These are phyloP conservation scores for Serendipita vermifera DNA, from an alignment of 768 basidiomycete genomes.

Conservation along the genomic window DNA sequence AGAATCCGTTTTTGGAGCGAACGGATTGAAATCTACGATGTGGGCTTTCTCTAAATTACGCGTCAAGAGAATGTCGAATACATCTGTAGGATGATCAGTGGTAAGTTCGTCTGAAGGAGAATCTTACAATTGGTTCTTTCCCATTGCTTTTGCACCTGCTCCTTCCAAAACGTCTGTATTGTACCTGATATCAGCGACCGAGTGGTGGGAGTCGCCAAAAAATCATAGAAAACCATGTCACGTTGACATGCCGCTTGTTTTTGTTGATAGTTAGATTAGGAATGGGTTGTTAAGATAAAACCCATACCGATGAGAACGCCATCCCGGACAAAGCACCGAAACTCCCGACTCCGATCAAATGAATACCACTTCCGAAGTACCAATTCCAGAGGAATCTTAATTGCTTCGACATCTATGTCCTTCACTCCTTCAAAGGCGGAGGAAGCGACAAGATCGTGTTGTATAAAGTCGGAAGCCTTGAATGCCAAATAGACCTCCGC, in stretches of 20 bases:
- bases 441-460: slow-evolving; percentile 54
- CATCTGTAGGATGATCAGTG: slow-evolving; percentile 36
- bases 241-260: slow-evolving; percentile 71
- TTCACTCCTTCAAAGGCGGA: slow-evolving; percentile 57
- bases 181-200: slow-evolving; percentile 38
- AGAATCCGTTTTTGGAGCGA: slow-evolving; percentile 71
- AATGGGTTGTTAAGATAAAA: background rate
- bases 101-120: background rate
- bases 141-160: slow-evolving; percentile 50
- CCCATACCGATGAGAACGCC: slow-evolving; percentile 54
- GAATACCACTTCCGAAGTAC: slow-evolving; percentile 85
- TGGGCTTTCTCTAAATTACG: slow-evolving; percentile 64
- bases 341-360: slow-evolving; percentile 69
- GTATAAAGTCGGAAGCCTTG: slow-evolving; percentile 84
- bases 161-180: slow-evolving; percentile 53
- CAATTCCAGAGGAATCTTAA: slow-evolving; percentile 53
- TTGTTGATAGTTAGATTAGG: background rate
- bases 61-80: slow-evolving; percentile 77
- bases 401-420: slow-evolving; percentile 18
- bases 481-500: slow-evolving; percentile 84
- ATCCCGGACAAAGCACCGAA: slow-evolving; percentile 80
- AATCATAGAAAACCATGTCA: slow-evolving; percentile 81
- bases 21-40: slow-evolving; percentile 87
- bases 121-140: slow-evolving; percentile 50
- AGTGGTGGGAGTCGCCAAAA: slow-evolving; percentile 52